phyloP scores from a whole-genome alignment of 768 basidiomycete genomes.

The Boletus sensibilis region DNA sequence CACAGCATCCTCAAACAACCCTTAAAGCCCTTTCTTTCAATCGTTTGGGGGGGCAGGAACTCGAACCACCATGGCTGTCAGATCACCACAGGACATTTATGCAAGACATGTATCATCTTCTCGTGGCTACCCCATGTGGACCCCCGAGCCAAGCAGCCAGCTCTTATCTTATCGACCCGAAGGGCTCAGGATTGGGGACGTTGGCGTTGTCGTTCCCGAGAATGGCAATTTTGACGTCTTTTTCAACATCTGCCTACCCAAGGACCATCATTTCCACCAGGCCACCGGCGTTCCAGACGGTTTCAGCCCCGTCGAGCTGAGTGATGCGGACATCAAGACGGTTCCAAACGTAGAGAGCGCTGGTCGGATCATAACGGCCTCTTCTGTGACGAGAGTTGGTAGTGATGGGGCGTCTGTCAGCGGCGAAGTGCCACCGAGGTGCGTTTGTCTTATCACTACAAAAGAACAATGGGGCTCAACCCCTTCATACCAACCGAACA shows the following conservation, averaged over 20 bases:
- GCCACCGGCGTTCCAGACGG: conserved; percentile 27
- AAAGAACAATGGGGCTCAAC: neutral
- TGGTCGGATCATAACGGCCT: conserved; percentile 5
- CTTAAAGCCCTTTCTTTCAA: neutral
- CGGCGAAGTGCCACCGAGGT: conserved; percentile 8
- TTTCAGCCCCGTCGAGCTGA: conserved; percentile 27
- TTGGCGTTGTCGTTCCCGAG: conserved; percentile 35
- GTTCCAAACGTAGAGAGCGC: conserved; percentile 8
- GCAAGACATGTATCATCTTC: conserved; percentile 22
- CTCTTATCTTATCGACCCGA: conserved; percentile 26
- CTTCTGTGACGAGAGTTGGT: conserved; percentile 15
- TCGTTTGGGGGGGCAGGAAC: neutral
- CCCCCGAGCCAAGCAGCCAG: conserved; percentile 31
- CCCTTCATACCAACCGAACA: neutral
- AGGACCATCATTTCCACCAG: conserved; percentile 25
- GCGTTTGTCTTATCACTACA: neutral
- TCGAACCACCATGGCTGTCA: conserved; percentile 18
- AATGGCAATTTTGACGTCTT: conserved; percentile 38
- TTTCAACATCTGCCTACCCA: conserved; percentile 39
- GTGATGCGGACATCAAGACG: conserved; percentile 17
- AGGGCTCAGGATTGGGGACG: conserved; percentile 40
- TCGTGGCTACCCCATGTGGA: conserved; percentile 39
- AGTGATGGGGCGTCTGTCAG: neutral
- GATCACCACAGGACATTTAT: conserved; percentile 27
- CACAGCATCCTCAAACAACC: conserved; percentile 8